These are phyloP conservation scores for Elongisporangium undulatum DNA, from an alignment of 352 stramenopile genomes.

Conservation along the genomic window DNA sequence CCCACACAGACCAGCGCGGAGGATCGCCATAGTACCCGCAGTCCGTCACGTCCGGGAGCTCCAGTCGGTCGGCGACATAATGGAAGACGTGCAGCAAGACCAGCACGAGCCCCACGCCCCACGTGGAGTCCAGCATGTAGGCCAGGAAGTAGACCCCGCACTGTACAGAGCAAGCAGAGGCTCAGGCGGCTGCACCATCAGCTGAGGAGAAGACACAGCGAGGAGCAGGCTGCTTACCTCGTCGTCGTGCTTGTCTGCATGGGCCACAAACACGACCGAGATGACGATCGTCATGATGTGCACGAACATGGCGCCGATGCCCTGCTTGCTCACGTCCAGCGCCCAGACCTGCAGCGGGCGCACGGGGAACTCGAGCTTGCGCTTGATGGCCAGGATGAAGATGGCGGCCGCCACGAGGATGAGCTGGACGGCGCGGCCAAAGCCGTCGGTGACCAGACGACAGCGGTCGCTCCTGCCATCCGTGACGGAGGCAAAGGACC, in stretches of 20 bases:
- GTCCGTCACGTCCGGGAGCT: conserved; percentile 30
- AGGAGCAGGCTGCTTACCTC: conserved; percentile 25
- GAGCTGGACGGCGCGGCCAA: conserved; percentile 53
- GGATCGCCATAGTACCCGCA: conserved; percentile 73
- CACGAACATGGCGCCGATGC: conserved; percentile 47
- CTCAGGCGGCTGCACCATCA: neutral
- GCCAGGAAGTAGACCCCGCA: conserved; percentile 74
- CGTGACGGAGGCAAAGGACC: neutral
- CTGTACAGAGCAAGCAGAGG: conserved; percentile 13
- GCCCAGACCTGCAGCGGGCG: conserved; percentile 56
- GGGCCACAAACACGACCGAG: conserved; percentile 50
- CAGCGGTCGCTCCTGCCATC: conserved; percentile 28
- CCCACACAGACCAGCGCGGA: conserved; percentile 47
- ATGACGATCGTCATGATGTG: conserved; percentile 61
- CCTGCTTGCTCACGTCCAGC: conserved; percentile 70
- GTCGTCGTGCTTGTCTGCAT: conserved; percentile 33
- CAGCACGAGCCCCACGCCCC: conserved; percentile 42
- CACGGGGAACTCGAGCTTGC: conserved; percentile 70
- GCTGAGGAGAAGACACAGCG: neutral
- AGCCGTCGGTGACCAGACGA: conserved; percentile 67
- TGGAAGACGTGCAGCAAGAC: conserved; percentile 39
- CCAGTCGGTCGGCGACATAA: conserved; percentile 23
- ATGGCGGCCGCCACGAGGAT: conserved; percentile 41
- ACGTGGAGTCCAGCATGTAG: conserved; percentile 65
- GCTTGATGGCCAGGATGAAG: conserved; percentile 72